Conservation (phyloP, 176 grass and related monocot species). For the Aegilops speltoides region DNA sequence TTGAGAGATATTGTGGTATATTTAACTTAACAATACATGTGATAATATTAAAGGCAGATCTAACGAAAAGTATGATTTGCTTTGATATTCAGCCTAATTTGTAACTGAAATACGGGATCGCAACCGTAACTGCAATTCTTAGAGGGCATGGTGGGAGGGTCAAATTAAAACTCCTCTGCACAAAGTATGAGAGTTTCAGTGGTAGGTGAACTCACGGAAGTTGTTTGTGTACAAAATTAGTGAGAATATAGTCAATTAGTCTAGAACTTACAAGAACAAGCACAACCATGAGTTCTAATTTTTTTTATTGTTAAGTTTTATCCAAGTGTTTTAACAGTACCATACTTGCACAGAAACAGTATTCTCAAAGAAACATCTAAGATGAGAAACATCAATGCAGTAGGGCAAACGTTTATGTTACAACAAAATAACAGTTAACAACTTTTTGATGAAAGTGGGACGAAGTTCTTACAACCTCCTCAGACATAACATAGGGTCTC, state of each 20-base stretch:
- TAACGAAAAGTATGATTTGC: neutral
- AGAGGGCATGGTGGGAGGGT: neutral
- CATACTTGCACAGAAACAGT: conserved; percentile 4
- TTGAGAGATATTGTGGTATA: neutral
- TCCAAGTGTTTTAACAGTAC: conserved; percentile 15
- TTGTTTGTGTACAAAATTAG: neutral
- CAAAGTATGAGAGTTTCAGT: neutral
- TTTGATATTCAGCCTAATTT: neutral
- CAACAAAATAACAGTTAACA: neutral
- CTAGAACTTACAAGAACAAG: neutral
- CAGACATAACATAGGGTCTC: conserved; percentile 91
- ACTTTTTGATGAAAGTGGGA: conserved; percentile 10
- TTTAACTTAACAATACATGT: neutral
- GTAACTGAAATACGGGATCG: conserved; percentile 9
- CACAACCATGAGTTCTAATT: neutral
- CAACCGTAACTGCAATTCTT: neutral
- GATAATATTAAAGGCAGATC: neutral
- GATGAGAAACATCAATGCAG: conserved; percentile 5
- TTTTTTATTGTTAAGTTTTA: conserved; percentile 1
- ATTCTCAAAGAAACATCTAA: conserved; percentile 1
- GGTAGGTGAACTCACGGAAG: neutral
- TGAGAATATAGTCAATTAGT: neutral
- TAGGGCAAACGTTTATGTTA: conserved; percentile 1
- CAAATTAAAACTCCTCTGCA: neutral
- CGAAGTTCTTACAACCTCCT: conserved; percentile 53